Evolutionary conservation across 106 monocot species (phyloP).

Genomic region (Vanilla planifolia): DNA sequence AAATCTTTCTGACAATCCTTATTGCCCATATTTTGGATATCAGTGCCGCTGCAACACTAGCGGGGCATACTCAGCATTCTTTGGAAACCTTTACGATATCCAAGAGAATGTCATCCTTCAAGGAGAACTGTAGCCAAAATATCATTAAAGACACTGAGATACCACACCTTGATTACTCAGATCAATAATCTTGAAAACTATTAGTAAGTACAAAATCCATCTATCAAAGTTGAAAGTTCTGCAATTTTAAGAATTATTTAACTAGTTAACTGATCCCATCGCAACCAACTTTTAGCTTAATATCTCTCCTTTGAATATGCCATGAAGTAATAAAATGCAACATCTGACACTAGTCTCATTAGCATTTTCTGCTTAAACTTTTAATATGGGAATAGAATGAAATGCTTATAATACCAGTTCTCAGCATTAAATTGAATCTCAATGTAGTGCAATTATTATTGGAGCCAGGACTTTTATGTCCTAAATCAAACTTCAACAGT

Average conservation of each 20-base stretch:
- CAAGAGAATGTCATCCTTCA: background rate
- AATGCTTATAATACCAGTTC: no score
- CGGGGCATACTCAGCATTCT: background rate
- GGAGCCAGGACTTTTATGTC: no score
- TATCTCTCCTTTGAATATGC: no score
- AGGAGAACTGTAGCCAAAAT: background rate
- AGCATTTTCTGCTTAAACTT: no score
- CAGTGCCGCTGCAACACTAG: background rate
- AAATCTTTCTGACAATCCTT: conserved; percentile 7
- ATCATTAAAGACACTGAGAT: no score
- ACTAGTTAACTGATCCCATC: background rate
- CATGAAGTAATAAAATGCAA: background rate
- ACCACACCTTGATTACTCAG: background rate
- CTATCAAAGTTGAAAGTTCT: background rate
- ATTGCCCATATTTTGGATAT: conserved; percentile 4
- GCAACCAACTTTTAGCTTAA: no score
- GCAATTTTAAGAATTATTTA: background rate
- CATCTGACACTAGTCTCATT: no score
- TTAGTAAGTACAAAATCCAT: background rate
- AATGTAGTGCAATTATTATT: no score
- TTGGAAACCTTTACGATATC: background rate
- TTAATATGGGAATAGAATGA: no score
- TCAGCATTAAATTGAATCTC: no score
- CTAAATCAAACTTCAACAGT: no score
- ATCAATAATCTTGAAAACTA: background rate